These are phyloP conservation scores for Polytrichum commune DNA, from an alignment of 225 moss, liverwort and hornwort species.

Conservation along the genomic window DNA sequence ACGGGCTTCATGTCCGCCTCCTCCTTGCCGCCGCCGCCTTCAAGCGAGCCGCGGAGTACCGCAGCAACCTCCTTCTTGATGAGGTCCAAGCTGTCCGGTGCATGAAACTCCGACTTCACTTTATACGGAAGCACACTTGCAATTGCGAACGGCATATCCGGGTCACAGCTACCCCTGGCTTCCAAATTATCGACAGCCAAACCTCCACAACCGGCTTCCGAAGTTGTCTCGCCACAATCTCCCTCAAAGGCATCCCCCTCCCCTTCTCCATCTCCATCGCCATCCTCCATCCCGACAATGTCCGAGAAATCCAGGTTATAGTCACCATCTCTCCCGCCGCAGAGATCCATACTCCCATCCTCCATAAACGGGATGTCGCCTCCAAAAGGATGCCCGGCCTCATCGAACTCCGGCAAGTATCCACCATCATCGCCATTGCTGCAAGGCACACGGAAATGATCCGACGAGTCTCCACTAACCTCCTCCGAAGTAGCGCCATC, in stretches of 20 bases:
- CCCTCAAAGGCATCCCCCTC: constrained; percentile 42
- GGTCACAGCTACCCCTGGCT: too few relatives aligned
- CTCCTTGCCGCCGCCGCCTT: constrained; percentile 14
- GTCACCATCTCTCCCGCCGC: constrained; percentile 23
- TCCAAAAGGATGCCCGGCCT: constrained; percentile 2
- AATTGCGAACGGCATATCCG: too few relatives aligned
- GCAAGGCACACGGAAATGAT: constrained; percentile 54
- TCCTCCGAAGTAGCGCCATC: constrained; percentile 34
- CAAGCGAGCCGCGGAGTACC: constrained; percentile 32
- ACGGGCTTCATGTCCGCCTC: constrained; percentile 39
- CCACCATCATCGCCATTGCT: constrained; percentile 47
- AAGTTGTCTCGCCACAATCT: constrained; percentile 32
- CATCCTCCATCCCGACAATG: constrained; percentile 31
- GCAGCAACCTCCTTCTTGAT: constrained; percentile 46
- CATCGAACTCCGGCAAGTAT: constrained; percentile 14
- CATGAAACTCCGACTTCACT: constrained; percentile 48
- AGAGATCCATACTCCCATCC: constrained; percentile 14
- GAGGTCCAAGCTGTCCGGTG: constrained; percentile 13
- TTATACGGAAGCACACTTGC: constrained; percentile 12
- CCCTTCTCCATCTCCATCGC: constrained; percentile 4
- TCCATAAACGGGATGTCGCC: constrained; percentile 6
- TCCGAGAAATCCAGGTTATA: constrained; percentile 54
- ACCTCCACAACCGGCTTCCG: constrained; percentile 15
- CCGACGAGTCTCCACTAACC: constrained; percentile 37
- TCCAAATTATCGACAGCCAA: not conserved